These are phyloP conservation scores for Penicillium subrubescens DNA, from an alignment of 495 filamentous ascomycete genomes.

Conservation along the genomic window DNA sequence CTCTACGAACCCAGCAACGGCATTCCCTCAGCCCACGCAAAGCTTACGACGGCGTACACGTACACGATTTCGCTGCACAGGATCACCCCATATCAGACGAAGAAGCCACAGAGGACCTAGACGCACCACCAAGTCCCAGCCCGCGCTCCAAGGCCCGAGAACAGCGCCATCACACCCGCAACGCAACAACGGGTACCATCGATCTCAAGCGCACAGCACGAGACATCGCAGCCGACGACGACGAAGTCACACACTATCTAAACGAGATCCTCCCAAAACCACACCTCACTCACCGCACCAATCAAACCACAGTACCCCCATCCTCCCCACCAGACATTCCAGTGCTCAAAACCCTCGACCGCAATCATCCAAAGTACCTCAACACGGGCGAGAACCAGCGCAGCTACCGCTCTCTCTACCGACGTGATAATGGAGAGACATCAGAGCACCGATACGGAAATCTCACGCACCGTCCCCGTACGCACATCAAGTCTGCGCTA, in stretches of 20 bases:
- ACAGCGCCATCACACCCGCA: slow-evolving; percentile 22
- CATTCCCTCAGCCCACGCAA: slow-evolving; percentile 38
- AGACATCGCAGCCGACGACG: slow-evolving; percentile 34
- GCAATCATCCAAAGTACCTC: slow-evolving; percentile 21
- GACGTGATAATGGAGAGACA: slow-evolving; percentile 19
- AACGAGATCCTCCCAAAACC: slow-evolving; percentile 33
- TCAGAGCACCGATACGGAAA: slow-evolving; percentile 21
- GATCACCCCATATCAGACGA: slow-evolving; percentile 28
- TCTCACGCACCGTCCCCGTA: slow-evolving; percentile 24
- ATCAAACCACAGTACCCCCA: slow-evolving; percentile 24
- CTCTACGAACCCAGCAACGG: slow-evolving; percentile 26
- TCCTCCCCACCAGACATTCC: slow-evolving; percentile 40
- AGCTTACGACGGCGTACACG: slow-evolving; percentile 35
- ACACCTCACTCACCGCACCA: slow-evolving; percentile 13
- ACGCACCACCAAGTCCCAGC: slow-evolving; percentile 44
- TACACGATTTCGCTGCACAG: slow-evolving; percentile 33
- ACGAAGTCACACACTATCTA: slow-evolving; percentile 34
- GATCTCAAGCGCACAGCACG: slow-evolving; percentile 33
- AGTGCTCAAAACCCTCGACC: slow-evolving; percentile 29
- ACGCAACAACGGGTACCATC: slow-evolving; percentile 24
- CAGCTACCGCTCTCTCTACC: slow-evolving; percentile 29
- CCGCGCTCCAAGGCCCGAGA: slow-evolving; percentile 41
- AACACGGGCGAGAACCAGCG: slow-evolving; percentile 29
- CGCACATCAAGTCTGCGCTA: slow-evolving; percentile 37
- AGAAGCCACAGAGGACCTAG: slow-evolving; percentile 41